phyloP scores from a whole-genome alignment of 495 filamentous ascomycete genomes.

The Trichoderma gamsii region DNA sequence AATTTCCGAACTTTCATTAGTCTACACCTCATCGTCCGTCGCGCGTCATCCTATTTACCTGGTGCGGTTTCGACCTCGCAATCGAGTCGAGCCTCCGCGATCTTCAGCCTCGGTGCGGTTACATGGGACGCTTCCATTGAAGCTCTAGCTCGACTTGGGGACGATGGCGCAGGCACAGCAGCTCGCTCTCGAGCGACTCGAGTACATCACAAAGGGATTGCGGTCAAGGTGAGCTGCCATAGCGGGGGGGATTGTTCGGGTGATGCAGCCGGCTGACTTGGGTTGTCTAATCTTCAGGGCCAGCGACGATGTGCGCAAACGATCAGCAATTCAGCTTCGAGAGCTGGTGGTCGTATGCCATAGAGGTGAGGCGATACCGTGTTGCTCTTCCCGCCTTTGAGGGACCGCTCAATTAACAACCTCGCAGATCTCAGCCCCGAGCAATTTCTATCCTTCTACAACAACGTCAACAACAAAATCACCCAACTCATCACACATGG shows the following conservation, averaged over 20 bases:
- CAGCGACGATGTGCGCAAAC: slow-evolving; percentile 30
- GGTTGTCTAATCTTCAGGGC: slow-evolving; percentile 19
- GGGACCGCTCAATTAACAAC: slow-evolving; percentile 17
- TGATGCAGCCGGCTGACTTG: slow-evolving; percentile 10
- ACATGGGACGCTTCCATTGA: slow-evolving; percentile 11
- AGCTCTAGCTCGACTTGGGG: slow-evolving; percentile 7
- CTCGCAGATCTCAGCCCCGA: slow-evolving; percentile 65
- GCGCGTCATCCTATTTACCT: neutral
- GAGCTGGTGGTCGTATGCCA: slow-evolving; percentile 31
- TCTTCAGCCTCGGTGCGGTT: neutral
- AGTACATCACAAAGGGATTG: slow-evolving; percentile 29
- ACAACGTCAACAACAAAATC: slow-evolving; percentile 68
- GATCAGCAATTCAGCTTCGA: slow-evolving; percentile 27
- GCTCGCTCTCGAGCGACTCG: slow-evolving; percentile 30
- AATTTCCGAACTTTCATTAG: neutral
- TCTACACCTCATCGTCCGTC: neutral
- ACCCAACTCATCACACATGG: slow-evolving; percentile 72
- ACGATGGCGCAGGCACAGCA: slow-evolving; percentile 32
- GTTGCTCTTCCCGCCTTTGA: neutral
- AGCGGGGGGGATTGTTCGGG: neutral
- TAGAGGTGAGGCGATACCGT: slow-evolving; percentile 25
- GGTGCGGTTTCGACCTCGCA: neutral
- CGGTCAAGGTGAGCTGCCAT: slow-evolving; percentile 28
- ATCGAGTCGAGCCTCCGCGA: neutral
- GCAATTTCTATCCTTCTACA: slow-evolving; percentile 74